Percentiles rank a stretch among this genome's conserved stretches.
phyloP scores from a whole-genome alignment of 768 basidiomycete genomes.

The Suillus placidus region DNA sequence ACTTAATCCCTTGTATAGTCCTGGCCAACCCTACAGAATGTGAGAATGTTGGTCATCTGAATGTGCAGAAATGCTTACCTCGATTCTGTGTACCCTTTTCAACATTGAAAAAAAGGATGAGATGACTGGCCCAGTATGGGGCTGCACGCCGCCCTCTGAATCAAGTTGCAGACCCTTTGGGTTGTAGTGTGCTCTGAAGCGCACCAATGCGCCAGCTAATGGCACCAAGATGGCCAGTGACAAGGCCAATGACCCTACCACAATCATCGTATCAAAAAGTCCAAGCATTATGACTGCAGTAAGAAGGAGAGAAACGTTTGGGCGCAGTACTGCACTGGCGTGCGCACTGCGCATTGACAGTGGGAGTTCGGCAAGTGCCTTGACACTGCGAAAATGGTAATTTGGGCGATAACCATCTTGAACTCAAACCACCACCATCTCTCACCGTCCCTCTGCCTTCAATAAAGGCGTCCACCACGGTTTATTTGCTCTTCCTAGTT shows the following conservation, averaged over 20 bases:
- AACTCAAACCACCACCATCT: constrained; percentile 36
- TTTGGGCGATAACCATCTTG: constrained; percentile 29
- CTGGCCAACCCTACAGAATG: constrained; percentile 55
- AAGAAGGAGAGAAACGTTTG: background rate
- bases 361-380: constrained; percentile 34
- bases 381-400: constrained; percentile 20
- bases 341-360: constrained; percentile 5
- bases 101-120: constrained; percentile 78
- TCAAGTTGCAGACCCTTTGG: constrained; percentile 84
- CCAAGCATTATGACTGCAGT: constrained; percentile 33
- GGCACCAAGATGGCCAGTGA: constrained; percentile 63
- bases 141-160: constrained; percentile 71
- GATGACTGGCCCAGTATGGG: constrained; percentile 79
- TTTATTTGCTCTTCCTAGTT: background rate
- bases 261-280: constrained; percentile 42
- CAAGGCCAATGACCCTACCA: constrained; percentile 48
- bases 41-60: background rate
- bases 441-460: background rate
- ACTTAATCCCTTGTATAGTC: constrained; percentile 83
- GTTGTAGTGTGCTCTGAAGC: constrained; percentile 84
- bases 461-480: background rate
- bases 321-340: background rate
- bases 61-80: constrained; percentile 47
- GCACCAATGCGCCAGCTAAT: constrained; percentile 68
- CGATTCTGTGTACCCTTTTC: constrained; percentile 66